These are phyloP conservation scores for Monosporascus ibericus DNA, from an alignment of 2,329 filamentous ascomycete genomes.

Conservation along the genomic window DNA sequence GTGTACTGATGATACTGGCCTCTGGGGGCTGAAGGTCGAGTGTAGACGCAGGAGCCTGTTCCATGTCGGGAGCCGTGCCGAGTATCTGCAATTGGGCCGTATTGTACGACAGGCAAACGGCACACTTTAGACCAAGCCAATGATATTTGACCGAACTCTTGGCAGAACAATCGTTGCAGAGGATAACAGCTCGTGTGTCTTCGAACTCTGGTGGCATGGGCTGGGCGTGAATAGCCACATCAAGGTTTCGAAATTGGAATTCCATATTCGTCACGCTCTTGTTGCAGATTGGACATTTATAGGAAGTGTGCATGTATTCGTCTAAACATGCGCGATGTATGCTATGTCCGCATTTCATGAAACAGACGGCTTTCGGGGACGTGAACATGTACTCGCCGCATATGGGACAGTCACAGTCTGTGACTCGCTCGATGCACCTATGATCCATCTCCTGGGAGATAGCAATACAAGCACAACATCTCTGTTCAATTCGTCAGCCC, in stretches of 20 bases:
- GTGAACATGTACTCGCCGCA: slow-evolving; percentile 97
- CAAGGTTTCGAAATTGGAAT: slow-evolving; percentile 83
- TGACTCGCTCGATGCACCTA: slow-evolving; percentile 89
- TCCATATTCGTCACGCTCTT: slow-evolving; percentile 98
- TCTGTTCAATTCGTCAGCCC: slow-evolving; percentile 40
- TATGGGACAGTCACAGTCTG: slow-evolving; percentile 93
- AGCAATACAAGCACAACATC: slow-evolving; percentile 88
- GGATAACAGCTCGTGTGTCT: slow-evolving; percentile 73
- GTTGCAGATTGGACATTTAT: slow-evolving; percentile 94
- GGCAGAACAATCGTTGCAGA: slow-evolving; percentile 92
- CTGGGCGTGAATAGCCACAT: slow-evolving; percentile 78
- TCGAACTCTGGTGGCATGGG: slow-evolving; percentile 85
- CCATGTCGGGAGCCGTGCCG: slow-evolving; percentile 29
- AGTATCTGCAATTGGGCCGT: slow-evolving; percentile 60
- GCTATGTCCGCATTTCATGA: slow-evolving; percentile 93
- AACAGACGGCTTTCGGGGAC: slow-evolving; percentile 79
- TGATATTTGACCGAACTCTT: slow-evolving; percentile 85
- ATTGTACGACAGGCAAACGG: slow-evolving; percentile 64
- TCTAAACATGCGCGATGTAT: slow-evolving; percentile 89
- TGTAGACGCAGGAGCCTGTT: slow-evolving; percentile 11
- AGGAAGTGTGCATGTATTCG: slow-evolving; percentile 81
- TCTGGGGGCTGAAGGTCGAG: slow-evolving; percentile 13
- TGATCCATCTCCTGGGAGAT: slow-evolving; percentile 81
- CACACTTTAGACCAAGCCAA: slow-evolving; percentile 90
- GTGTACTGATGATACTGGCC: slow-evolving; percentile 6